phyloP scores from a whole-genome alignment of 169 alveolate species.

The Plasmodium fragile region DNA sequence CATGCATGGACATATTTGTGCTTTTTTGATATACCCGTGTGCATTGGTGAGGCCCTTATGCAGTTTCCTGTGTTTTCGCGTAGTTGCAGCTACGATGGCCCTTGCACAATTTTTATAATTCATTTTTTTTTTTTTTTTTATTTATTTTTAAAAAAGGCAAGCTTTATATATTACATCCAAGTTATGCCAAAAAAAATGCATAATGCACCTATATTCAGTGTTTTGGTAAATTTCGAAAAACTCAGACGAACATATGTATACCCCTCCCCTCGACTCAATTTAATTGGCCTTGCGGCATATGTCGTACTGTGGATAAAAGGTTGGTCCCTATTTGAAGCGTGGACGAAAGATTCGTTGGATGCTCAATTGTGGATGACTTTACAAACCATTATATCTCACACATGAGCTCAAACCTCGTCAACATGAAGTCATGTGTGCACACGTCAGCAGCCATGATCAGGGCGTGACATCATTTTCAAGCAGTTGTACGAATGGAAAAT shows the following conservation, averaged over 20 bases:
- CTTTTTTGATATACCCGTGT: not conserved
- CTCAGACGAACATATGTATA: not conserved
- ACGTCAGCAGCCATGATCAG: not conserved
- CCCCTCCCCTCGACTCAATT: not conserved
- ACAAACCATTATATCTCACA: not conserved
- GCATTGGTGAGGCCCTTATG: not conserved
- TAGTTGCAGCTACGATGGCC: not conserved
- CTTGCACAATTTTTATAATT: not conserved
- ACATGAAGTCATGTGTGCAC: not conserved
- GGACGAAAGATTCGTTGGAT: not conserved
- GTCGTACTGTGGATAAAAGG: not conserved
- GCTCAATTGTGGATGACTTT: not conserved
- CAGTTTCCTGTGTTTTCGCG: not conserved
- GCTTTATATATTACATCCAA: not conserved
- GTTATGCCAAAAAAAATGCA: not conserved
- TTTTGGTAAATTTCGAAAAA: constrained; percentile 8
- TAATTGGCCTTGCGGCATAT: not conserved
- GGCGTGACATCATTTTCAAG: not conserved
- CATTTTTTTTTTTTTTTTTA: not conserved
- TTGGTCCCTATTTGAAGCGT: not conserved
- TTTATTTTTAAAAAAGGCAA: not conserved
- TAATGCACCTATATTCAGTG: constrained; percentile 1
- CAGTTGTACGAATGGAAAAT: not conserved
- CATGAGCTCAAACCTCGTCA: not conserved
- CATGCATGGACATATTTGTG: not conserved